Percentiles rank a stretch among this genome's conserved stretches.
Conservation (phyloP, 441 rosid genomes). For the Rhodomyrtus psidioides region DNA sequence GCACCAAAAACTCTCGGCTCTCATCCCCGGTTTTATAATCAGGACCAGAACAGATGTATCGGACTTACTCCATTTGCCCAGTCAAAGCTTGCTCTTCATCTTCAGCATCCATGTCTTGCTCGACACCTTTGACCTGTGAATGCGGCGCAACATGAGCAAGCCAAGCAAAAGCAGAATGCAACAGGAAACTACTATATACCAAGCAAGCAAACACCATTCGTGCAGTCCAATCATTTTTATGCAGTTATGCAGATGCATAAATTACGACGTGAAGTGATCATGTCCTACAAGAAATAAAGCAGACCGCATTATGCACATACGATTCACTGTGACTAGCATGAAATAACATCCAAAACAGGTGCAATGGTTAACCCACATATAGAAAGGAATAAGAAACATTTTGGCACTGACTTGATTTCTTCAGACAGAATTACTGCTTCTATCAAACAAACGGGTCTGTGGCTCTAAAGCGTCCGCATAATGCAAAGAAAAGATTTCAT, state of each 20-base stretch:
- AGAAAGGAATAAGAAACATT: neutral
- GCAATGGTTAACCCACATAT: neutral
- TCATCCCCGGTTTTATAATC: neutral
- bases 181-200: neutral
- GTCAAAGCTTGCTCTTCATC: slow-evolving; percentile 44
- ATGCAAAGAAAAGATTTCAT: neutral
- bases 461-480: neutral
- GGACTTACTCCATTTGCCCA: slow-evolving; percentile 45
- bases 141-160: neutral
- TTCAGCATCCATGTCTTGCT: slow-evolving; percentile 78
- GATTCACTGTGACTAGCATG: neutral
- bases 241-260: neutral
- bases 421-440: neutral
- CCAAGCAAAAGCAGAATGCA: neutral
- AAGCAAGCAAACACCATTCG: neutral
- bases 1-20: neutral
- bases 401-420: neutral
- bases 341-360: neutral
- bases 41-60: neutral
- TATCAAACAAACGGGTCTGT: neutral
- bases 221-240: neutral
- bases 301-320: neutral
- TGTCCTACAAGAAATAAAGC: neutral
- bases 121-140: slow-evolving; percentile 75
- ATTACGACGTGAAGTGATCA: neutral